A percentile compares a stretch with the other conserved stretches of the same genome.
phyloP scores from a whole-genome alignment of 2,329 filamentous ascomycete genomes.

The Ascochyta clinopodiicola region DNA sequence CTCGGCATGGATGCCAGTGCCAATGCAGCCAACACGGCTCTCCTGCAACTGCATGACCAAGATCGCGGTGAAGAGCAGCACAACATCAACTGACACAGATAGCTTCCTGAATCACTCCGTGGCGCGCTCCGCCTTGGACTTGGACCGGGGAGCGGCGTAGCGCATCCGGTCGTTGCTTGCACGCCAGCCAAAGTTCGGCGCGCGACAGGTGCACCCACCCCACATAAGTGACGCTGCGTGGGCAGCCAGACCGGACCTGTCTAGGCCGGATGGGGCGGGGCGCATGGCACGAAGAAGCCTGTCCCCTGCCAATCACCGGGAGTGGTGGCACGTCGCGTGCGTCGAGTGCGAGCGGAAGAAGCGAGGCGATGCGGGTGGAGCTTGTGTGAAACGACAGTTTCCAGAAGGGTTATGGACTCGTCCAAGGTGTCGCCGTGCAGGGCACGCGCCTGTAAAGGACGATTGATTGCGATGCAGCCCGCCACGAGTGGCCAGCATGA shows the following conservation, averaged over 20 bases:
- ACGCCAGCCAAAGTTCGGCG: conserved; percentile 28
- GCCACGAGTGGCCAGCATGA: conserved; percentile 2
- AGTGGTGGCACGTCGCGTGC: conserved; percentile 43
- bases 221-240: conserved; percentile 45
- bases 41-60: conserved; percentile 22
- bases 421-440: conserved; percentile 8
- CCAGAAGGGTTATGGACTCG: conserved; percentile 21
- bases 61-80: not conserved
- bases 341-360: conserved; percentile 26
- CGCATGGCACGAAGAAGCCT: conserved; percentile 16
- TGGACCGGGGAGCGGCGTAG: conserved; percentile 39
- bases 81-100: conserved; percentile 13
- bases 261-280: conserved; percentile 27
- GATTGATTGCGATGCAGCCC: not conserved
- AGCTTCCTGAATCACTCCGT: conserved; percentile 30
- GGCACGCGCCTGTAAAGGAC: conserved; percentile 9
- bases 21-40: conserved; percentile 26
- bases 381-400: conserved; percentile 37
- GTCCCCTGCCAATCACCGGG: conserved; percentile 35
- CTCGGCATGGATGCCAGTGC: conserved; percentile 17
- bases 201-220: conserved; percentile 24
- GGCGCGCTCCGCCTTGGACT: not conserved
- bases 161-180: conserved; percentile 34
- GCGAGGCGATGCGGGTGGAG: conserved; percentile 20
- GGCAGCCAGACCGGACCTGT: conserved; percentile 3